A percentile compares a stretch with the other conserved stretches of the same genome.
phyloP scores from a whole-genome alignment of 108 stramenopile species.

The Pelagomonas calceolata region DNA sequence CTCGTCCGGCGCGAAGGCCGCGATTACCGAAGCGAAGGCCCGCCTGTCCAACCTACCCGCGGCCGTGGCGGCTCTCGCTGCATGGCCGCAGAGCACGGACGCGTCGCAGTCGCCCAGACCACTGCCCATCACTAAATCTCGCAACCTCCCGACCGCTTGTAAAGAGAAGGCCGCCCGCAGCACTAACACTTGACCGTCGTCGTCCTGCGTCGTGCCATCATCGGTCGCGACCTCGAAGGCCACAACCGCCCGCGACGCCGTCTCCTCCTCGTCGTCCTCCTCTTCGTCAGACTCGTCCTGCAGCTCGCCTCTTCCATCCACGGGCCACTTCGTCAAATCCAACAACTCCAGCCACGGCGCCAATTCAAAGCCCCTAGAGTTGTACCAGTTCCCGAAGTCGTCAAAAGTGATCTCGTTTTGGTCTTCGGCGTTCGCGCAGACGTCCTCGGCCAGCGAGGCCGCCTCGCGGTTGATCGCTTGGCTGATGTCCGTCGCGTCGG shows the following conservation, averaged over 20 bases:
- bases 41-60: neutral
- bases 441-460: constrained; percentile 61
- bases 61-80: neutral
- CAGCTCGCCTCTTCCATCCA: constrained; percentile 35
- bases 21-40: no score
- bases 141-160: neutral
- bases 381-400: constrained; percentile 88
- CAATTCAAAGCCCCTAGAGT: constrained; percentile 76
- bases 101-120: constrained; percentile 21
- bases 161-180: neutral
- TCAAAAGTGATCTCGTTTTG: constrained; percentile 67
- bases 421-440: constrained; percentile 57
- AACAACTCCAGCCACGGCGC: constrained; percentile 90
- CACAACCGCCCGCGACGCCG: neutral
- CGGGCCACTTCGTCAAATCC: constrained; percentile 82
- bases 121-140: constrained; percentile 7
- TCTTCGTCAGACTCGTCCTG: neutral
- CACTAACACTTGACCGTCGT: neutral
- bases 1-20: no score
- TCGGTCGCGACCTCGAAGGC: neutral
- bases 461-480: constrained; percentile 53
- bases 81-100: neutral
- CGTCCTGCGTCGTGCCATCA: neutral
- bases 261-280: constrained; percentile 10
- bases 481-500: constrained; percentile 67